Base-by-base conservation (phyloP, 2,329 filamentous ascomycete species). In the Ophiocordyceps sinensis region DNA sequence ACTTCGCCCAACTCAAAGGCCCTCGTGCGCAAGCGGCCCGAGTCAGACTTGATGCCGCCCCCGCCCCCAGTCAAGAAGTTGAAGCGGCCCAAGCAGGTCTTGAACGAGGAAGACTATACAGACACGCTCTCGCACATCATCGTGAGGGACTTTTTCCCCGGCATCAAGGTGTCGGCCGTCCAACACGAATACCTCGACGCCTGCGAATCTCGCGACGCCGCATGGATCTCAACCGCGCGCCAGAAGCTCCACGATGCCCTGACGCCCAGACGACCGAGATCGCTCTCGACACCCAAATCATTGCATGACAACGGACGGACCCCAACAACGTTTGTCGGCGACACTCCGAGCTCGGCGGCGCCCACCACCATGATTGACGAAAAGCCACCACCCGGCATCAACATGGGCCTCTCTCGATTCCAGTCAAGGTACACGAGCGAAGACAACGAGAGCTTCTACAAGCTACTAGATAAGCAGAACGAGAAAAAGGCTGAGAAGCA, bases 361-460 rank as follows among this genome's bases (percentile, higher is more conserved):
- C 61, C 62, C 31, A 56, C 61, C 31, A 56, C 61, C 10, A 57
- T 53, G 19, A 53, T 57, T 14, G 55, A 58, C 15, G 58, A 62
- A 39, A 66, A 63, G 41, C 64, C 65, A 43, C 61, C 70, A 28
- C 67, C 85, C 15, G 80, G 94, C 56, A 77, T 80, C 35, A 81
- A 80, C 50, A 77, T 96, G 68, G 87, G 82, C 44, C 71, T 98
- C 2, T 77, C 80, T 41, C 76, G 80, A 1, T 98, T 95, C 53
- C 91, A 98, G 56, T 74, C 83, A 3, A 89, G 85, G 50, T 96
- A 95, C 63, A 98, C 89, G 1, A 94, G 86, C 54, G 91, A 98
- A 60, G 91, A 98, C 58, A 96, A 96, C 55, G 91, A 95, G 57
- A 93, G 85, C 51, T 96, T 98, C 65, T 94, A 94, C 61, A 82